Percentiles rank a stretch among this genome's conserved stretches.
Evolutionary conservation across 257 asterid genomes (phyloP).

Genomic region (Nicotiana paniculata): DNA sequence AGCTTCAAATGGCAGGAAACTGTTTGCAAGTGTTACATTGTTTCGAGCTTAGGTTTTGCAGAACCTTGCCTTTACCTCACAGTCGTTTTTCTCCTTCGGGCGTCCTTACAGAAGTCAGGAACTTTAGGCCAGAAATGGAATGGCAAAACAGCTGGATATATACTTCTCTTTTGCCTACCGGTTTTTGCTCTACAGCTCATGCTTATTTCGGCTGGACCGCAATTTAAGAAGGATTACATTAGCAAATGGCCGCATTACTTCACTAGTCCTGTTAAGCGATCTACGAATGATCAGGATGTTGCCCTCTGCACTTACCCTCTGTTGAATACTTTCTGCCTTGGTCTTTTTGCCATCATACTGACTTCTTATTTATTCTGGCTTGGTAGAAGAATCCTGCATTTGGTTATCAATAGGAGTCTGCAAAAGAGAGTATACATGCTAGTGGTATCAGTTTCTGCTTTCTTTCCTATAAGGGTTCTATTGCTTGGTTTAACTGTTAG

Average conservation of each 20-base stretch:
- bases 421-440: slow-evolving; percentile 71
- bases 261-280: slow-evolving; percentile 31
- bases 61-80: slow-evolving; percentile 81
- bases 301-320: slow-evolving; percentile 77
- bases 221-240: slow-evolving; percentile 25
- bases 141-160: slow-evolving; percentile 43
- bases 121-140: slow-evolving; percentile 61
- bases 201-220: slow-evolving; percentile 48
- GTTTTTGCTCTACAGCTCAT: slow-evolving; percentile 58
- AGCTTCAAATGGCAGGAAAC: slow-evolving; percentile 64
- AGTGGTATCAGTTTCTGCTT: slow-evolving; percentile 44
- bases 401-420: slow-evolving; percentile 76
- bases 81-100: slow-evolving; percentile 65
- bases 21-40: slow-evolving; percentile 70
- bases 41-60: slow-evolving; percentile 76
- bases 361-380: slow-evolving; percentile 58
- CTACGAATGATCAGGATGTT: slow-evolving; percentile 22
- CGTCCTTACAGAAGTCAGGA: slow-evolving; percentile 62
- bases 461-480: slow-evolving; percentile 58
- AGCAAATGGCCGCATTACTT: slow-evolving; percentile 62
- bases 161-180: slow-evolving; percentile 66
- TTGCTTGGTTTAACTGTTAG: slow-evolving; percentile 68
- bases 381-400: slow-evolving; percentile 53
- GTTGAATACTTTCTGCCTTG: slow-evolving; percentile 57
- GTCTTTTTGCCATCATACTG: slow-evolving; percentile 55